phyloP scores from a whole-genome alignment of 805 yeast genomes.

The Allodekkera sacchari region DNA sequence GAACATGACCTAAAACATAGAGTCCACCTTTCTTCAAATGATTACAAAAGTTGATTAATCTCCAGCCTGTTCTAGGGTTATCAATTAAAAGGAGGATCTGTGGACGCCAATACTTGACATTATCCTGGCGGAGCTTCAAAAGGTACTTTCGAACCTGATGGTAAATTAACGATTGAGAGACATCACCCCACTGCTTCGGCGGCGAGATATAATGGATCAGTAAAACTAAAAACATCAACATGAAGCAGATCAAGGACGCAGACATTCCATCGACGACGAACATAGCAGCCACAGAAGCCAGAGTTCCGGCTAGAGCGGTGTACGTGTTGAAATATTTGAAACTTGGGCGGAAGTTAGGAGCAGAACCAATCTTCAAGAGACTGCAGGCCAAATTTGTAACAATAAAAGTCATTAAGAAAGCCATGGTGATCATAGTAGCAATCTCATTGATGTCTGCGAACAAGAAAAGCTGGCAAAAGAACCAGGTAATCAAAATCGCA shows the following conservation, averaged over 20 bases:
- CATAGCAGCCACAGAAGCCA: slow-evolving; percentile 75
- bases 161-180: slow-evolving; percentile 87
- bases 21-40: slow-evolving; percentile 93
- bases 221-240: slow-evolving; percentile 58
- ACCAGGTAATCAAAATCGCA: slow-evolving; percentile 71
- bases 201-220: slow-evolving; percentile 86
- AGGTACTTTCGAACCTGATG: slow-evolving; percentile 94
- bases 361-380: slow-evolving; percentile 76
- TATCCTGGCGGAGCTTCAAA: slow-evolving; percentile 75
- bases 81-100: slow-evolving; percentile 84
- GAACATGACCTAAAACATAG: slow-evolving; percentile 87
- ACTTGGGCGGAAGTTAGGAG: slow-evolving; percentile 97
- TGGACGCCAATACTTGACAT: slow-evolving; percentile 98
- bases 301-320: slow-evolving; percentile 74
- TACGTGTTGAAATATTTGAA: slow-evolving; percentile 76
- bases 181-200: slow-evolving; percentile 98
- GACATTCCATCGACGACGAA: slow-evolving; percentile 88
- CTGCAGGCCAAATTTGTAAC: slow-evolving; percentile 94
- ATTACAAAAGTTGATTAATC: slow-evolving; percentile 84
- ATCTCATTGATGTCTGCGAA: slow-evolving; percentile 89
- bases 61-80: slow-evolving; percentile 89
- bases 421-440: slow-evolving; percentile 95
- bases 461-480: slow-evolving; percentile 73
- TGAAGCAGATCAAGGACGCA: slow-evolving; percentile 66
- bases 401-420: slow-evolving; percentile 90